Evolutionary conservation across 345 rosid species (phyloP).

Genomic region (Punica granatum): DNA sequence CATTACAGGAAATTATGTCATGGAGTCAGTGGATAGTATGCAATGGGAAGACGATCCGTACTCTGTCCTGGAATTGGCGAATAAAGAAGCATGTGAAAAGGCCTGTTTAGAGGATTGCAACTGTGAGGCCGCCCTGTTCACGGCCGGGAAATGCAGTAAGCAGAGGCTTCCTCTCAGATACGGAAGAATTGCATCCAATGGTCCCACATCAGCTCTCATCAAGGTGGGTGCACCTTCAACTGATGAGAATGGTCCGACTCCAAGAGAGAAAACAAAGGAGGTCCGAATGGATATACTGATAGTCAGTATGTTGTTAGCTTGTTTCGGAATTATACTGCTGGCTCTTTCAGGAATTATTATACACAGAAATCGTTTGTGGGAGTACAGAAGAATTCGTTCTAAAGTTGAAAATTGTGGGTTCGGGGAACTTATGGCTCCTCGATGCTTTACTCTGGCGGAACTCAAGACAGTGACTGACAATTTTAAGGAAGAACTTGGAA

Average conservation of each 20-base stretch:
- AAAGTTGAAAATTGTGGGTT: neutral
- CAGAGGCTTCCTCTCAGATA: slow-evolving; percentile 24
- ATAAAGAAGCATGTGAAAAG: slow-evolving; percentile 9
- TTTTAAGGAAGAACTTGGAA: slow-evolving; percentile 23
- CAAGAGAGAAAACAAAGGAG: neutral
- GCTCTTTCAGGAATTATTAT: slow-evolving; percentile 6
- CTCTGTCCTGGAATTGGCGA: neutral
- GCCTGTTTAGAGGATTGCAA: slow-evolving; percentile 21
- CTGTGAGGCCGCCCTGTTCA: slow-evolving; percentile 24
- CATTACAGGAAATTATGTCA: neutral
- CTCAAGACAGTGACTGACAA: slow-evolving; percentile 11
- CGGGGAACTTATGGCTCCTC: slow-evolving; percentile 6
- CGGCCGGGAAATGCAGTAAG: slow-evolving; percentile 3
- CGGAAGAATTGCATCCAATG: neutral
- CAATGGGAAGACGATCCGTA: slow-evolving; percentile 14
- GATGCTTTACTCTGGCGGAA: slow-evolving; percentile 13
- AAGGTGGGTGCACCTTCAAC: slow-evolving; percentile 7
- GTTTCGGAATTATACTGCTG: neutral
- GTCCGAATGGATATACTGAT: neutral
- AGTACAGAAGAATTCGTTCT: slow-evolving; percentile 1
- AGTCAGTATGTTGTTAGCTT: slow-evolving; percentile 1
- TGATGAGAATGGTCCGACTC: neutral
- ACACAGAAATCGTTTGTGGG: slow-evolving; percentile 1
- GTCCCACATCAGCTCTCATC: slow-evolving; percentile 10
- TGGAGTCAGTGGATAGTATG: slow-evolving; percentile 4